Conservation (phyloP, 1,284 basidiomycete species). For the Fomitopsis betulina region DNA sequence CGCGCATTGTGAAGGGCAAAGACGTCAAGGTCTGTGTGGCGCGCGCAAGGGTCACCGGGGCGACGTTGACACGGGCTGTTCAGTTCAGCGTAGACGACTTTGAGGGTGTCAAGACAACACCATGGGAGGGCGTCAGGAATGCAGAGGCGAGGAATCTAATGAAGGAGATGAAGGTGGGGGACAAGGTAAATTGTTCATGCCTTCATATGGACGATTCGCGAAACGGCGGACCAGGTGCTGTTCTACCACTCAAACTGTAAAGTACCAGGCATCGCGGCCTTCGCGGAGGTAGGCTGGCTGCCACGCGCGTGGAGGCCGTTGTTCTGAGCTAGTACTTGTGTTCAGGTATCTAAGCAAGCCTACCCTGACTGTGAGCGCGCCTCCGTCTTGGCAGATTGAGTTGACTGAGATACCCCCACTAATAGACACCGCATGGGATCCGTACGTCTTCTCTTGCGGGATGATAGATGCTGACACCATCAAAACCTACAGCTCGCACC, state of each 20-base stretch:
- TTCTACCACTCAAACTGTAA: slow-evolving; percentile 96
- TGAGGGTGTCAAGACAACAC: slow-evolving; percentile 65
- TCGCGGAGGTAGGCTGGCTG: slow-evolving; percentile 60
- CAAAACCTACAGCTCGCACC: slow-evolving; percentile 52
- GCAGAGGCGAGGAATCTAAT: slow-evolving; percentile 91
- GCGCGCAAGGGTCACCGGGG: slow-evolving; percentile 5
- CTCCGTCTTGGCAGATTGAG: not conserved
- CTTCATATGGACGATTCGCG: not conserved
- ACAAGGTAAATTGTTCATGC: slow-evolving; percentile 50
- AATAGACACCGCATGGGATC: slow-evolving; percentile 85
- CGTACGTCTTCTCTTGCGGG: slow-evolving; percentile 38
- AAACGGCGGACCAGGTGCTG: slow-evolving; percentile 28
- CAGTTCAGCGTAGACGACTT: slow-evolving; percentile 93
- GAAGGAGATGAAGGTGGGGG: slow-evolving; percentile 85
- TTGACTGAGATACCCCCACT: slow-evolving; percentile 8
- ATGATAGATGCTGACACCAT: slow-evolving; percentile 1
- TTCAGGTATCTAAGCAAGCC: slow-evolving; percentile 74
- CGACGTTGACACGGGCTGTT: slow-evolving; percentile 9
- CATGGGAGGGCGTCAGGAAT: slow-evolving; percentile 92
- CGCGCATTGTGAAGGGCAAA: slow-evolving; percentile 83
- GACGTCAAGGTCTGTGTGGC: slow-evolving; percentile 79
- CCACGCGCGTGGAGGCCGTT: not conserved
- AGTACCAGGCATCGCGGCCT: slow-evolving; percentile 83
- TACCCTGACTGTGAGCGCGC: slow-evolving; percentile 79
- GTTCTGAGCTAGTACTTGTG: not conserved